phyloP scores from a whole-genome alignment of 495 filamentous ascomycete species.

The Beverwykella pulmonaria region DNA sequence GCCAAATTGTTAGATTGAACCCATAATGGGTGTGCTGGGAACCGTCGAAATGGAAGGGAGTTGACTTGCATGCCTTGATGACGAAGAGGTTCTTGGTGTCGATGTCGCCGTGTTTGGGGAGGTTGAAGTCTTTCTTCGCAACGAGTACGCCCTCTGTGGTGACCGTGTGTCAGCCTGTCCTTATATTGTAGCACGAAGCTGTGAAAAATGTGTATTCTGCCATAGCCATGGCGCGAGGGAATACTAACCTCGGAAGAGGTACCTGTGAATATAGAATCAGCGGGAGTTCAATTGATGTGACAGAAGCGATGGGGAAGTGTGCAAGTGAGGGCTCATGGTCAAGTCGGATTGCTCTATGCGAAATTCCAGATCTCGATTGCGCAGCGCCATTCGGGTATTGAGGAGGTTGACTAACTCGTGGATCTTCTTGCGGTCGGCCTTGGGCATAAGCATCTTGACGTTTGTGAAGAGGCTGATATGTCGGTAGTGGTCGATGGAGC shows the following conservation, averaged over 20 bases:
- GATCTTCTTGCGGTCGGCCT: constrained; percentile 99
- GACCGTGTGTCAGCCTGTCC: constrained; percentile 42
- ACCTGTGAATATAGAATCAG: constrained; percentile 44
- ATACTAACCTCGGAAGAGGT: constrained; percentile 91
- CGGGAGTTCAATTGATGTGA: constrained; percentile 4
- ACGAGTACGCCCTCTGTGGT: constrained; percentile 91
- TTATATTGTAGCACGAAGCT: constrained; percentile 32
- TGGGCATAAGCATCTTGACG: constrained; percentile 85
- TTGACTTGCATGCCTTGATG: constrained; percentile 76
- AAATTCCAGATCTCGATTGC: constrained; percentile 18
- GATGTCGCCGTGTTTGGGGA: constrained; percentile 88
- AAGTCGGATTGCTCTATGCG: constrained; percentile 7
- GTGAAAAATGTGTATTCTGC: constrained; percentile 27
- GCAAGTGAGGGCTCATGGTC: constrained; percentile 4
- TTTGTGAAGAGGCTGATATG: constrained; percentile 21
- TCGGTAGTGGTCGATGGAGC: constrained; percentile 52
- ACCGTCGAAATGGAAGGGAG: neutral
- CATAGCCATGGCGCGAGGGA: constrained; percentile 36
- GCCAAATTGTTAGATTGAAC: neutral
- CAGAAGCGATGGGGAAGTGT: neutral
- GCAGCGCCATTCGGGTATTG: neutral
- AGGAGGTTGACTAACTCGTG: constrained; percentile 65
- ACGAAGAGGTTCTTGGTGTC: constrained; percentile 98
- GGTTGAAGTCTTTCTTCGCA: constrained; percentile 97
- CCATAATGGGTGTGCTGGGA: neutral